phyloP scores from a whole-genome alignment of 306 rosid genomes.

The Arachis stenosperma region DNA sequence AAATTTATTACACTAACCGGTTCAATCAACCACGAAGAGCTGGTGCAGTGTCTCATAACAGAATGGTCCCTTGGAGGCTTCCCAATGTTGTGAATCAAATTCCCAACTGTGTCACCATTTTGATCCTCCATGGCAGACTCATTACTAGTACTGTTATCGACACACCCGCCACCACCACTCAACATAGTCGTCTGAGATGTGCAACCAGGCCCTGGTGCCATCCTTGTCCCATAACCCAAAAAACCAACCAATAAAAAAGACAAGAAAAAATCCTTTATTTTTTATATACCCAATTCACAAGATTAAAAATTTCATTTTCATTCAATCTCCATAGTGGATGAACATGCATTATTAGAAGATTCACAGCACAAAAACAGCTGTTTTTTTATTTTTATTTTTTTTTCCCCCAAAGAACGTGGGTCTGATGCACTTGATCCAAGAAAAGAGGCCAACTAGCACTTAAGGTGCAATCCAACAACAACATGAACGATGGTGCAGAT shows the following conservation, averaged over 20 bases:
- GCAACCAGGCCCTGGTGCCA: constrained; percentile 50
- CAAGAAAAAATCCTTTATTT: constrained; percentile 1
- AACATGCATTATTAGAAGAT: constrained; percentile 31
- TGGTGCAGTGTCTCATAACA: constrained; percentile 51
- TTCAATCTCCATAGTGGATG: constrained; percentile 27
- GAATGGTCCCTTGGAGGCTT: constrained; percentile 68
- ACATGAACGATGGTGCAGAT: constrained; percentile 27
- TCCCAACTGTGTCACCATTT: constrained; percentile 49
- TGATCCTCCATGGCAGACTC: constrained; percentile 55
- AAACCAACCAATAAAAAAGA: constrained; percentile 29
- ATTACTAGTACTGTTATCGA: constrained; percentile 19
- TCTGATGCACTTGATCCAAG: constrained; percentile 46
- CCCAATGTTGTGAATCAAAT: constrained; percentile 42
- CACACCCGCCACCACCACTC: constrained; percentile 32
- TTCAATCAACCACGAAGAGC: constrained; percentile 59
- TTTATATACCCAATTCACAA: constrained; percentile 15
- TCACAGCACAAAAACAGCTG: constrained; percentile 42
- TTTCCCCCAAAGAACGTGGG: neutral
- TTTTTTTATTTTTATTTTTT: neutral
- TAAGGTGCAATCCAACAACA: neutral
- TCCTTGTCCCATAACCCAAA: constrained; percentile 44
- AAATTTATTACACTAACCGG: constrained; percentile 44
- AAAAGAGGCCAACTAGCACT: neutral
- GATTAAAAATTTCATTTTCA: constrained; percentile 13
- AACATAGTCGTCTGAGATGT: constrained; percentile 33